phyloP scores from a whole-genome alignment of 495 filamentous ascomycete species.

The Podospora fimiseda region DNA sequence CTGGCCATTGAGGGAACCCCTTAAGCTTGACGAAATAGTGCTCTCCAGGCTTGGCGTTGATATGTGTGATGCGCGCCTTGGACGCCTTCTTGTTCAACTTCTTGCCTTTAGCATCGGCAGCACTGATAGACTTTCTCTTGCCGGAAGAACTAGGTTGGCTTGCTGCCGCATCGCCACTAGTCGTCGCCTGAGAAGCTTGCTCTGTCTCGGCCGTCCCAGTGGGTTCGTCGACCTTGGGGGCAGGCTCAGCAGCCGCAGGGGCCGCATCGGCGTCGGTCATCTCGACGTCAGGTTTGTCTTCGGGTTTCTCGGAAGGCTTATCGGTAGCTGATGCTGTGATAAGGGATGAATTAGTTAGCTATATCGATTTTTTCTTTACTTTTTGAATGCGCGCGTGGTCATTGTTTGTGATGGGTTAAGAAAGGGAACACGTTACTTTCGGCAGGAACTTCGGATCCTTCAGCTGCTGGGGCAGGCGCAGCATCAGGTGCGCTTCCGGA shows the following conservation, averaged over 20 bases:
- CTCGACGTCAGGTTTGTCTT: conserved; percentile 31
- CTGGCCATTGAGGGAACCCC: conserved; percentile 85
- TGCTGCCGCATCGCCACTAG: conserved; percentile 22
- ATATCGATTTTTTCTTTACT: neutral
- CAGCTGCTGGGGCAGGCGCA: conserved; percentile 12
- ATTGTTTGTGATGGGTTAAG: neutral
- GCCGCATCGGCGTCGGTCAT: conserved; percentile 29
- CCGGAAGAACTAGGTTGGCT: conserved; percentile 42
- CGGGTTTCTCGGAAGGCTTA: conserved; percentile 22
- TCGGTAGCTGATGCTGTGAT: conserved; percentile 12
- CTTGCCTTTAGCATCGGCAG: conserved; percentile 65
- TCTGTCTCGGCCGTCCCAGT: conserved; percentile 18
- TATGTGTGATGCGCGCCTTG: conserved; percentile 58
- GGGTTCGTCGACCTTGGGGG: conserved; percentile 21
- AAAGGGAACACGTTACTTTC: conserved; percentile 11
- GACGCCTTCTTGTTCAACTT: conserved; percentile 82
- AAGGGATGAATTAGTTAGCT: conserved; percentile 16
- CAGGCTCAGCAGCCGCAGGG: conserved; percentile 23
- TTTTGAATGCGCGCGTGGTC: neutral
- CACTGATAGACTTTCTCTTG: conserved; percentile 61
- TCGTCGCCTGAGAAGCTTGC: conserved; percentile 13
- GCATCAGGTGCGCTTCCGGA: conserved; percentile 15
- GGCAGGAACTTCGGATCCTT: conserved; percentile 15
- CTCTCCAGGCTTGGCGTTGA: conserved; percentile 77
- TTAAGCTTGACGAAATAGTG: conserved; percentile 82